Evolutionary conservation across 495 filamentous ascomycete species (phyloP), one percentile per base, ranked within the genome.

Genomic region (Xylaria telfairii): DNA sequence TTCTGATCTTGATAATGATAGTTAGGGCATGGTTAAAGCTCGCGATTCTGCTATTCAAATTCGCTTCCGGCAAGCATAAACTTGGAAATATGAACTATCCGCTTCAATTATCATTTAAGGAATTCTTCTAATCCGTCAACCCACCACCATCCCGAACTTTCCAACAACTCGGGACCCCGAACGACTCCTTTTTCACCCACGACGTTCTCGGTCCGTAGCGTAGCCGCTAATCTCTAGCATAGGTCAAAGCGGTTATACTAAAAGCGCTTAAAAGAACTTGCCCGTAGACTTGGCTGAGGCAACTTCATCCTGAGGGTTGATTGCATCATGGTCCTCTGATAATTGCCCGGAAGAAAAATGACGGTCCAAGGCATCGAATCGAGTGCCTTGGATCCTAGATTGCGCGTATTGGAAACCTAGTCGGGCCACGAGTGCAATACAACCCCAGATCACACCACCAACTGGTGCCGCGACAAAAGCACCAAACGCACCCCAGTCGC

Each of bases 391-490:
- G 15, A 76, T 49, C 74, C 81, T 88, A 12, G 90, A 85, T n/a
- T 75, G 64, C 39, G 83, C 67, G 68, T 79, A 91, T 67, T 87
- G 89, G 24, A 81, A 82, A 0, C 76, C 72, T 8, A 93, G 73
- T 24, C 91, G 84, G 32, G 88, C 69, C 21, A 71, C 83, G 34
- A 90, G 82, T 19, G 89, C 90, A 19, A 82, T 87, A 53, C 87
- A 84, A 19, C 86, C 90, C 88, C 90, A 94, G 42, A 94, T 79
- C 13, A 94, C 65, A 9, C 91, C 90, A 9, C 92, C 92, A 19
- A 93, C 72, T 1, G 92, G 92, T 6, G 90, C 90, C n/a, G 89
- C 91, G 13, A 93, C 84, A 65, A 93, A 94, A n/a, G 91, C 91
- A 61, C 92, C 92, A 74, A 94, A 94, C 8, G 85, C 90, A 70